Percentiles rank a stretch among this genome's conserved stretches.
phyloP scores from a whole-genome alignment of 139 green algal species.

The Chlorella sp. region DNA sequence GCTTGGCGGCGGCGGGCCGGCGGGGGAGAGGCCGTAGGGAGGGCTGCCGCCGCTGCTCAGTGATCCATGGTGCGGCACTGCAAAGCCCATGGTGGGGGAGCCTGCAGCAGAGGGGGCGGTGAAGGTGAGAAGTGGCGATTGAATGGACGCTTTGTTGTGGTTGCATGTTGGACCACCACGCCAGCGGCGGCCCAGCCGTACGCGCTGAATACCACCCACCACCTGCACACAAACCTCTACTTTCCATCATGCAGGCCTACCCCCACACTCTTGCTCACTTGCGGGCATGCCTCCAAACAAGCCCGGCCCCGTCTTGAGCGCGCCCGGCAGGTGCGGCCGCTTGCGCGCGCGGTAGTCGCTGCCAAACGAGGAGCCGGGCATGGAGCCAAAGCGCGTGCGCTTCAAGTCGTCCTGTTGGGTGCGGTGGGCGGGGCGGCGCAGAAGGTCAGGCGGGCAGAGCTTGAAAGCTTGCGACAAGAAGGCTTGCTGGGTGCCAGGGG shows the following conservation, averaged over 20 bases:
- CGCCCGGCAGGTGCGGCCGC: conserved; percentile 18
- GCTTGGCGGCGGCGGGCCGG: not conserved
- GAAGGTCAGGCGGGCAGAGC: no score
- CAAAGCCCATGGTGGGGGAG: conserved; percentile 32
- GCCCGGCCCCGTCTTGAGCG: conserved; percentile 1
- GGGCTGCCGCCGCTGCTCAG: conserved; percentile 33
- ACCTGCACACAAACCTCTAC: no score
- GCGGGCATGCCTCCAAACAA: conserved; percentile 18
- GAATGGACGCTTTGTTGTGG: not conserved
- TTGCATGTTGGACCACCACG: no score
- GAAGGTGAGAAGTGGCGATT: not conserved
- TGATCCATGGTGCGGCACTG: conserved; percentile 22
- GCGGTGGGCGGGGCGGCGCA: not conserved
- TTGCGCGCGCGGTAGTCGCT: conserved; percentile 27
- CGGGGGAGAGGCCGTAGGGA: conserved; percentile 1
- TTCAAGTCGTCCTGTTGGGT: conserved; percentile 25
- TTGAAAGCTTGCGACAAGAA: no score
- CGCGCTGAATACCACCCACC: no score
- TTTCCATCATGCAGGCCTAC: no score
- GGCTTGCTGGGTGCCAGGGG: no score
- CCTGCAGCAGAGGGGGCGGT: not conserved
- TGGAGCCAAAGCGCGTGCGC: conserved; percentile 37
- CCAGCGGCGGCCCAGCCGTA: no score
- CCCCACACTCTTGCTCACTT: not conserved
- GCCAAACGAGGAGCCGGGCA: conserved; percentile 40